phyloP scores from a whole-genome alignment of 208 protist species.

The Vickermania spadyakhi region DNA sequence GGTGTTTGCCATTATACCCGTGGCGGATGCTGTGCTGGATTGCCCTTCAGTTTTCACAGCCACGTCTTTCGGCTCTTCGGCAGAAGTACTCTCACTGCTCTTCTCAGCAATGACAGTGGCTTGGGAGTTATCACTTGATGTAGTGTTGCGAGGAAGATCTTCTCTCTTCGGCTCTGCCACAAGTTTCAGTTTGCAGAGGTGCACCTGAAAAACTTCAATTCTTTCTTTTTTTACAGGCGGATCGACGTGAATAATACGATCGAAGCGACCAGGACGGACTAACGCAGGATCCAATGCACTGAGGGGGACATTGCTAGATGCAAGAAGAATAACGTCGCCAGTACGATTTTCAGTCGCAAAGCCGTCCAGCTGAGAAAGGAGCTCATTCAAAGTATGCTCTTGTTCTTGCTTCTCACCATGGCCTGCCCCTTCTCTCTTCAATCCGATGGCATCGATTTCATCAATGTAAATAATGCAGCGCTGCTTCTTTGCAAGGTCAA shows the following conservation, averaged over 20 bases:
- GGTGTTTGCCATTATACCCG: background rate
- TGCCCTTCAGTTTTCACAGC: background rate
- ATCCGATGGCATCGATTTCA: constrained; percentile 97
- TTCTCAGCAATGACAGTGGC: background rate
- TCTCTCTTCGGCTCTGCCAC: constrained; percentile 2
- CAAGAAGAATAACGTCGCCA: constrained; percentile 91
- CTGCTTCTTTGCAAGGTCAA: constrained; percentile 89
- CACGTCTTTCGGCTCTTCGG: constrained; percentile 3
- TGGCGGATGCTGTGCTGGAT: background rate
- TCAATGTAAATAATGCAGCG: constrained; percentile 97
- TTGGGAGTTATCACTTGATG: background rate
- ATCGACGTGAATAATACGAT: constrained; percentile 91
- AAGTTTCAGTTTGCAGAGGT: constrained; percentile 82
- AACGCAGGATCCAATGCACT: constrained; percentile 89
- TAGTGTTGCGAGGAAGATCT: background rate
- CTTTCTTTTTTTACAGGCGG: constrained; percentile 89
- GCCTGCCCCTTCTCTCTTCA: constrained; percentile 48
- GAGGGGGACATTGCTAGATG: constrained; percentile 93
- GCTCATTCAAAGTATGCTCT: constrained; percentile 96
- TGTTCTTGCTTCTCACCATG: constrained; percentile 90
- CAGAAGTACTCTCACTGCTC: background rate
- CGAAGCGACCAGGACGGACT: constrained; percentile 91
- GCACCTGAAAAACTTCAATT: constrained; percentile 94
- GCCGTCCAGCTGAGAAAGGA: constrained; percentile 96
- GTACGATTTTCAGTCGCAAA: constrained; percentile 61